Base-by-base conservation (phyloP, 2,329 filamentous ascomycete species). In the Talaromyces sp. region DNA sequence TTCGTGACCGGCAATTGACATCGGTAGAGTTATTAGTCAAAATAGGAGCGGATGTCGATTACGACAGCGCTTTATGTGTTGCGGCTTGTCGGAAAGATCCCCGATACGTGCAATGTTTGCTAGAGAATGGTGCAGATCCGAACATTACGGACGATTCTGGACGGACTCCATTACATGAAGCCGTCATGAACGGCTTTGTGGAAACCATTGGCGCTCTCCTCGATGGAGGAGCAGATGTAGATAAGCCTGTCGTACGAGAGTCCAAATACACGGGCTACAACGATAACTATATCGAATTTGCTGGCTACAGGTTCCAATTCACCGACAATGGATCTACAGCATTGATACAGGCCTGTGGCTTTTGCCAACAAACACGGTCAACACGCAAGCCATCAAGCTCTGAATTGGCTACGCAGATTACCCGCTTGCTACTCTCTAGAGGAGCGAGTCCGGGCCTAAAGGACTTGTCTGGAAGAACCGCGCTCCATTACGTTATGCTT, bases 121-220 rank as follows among this genome's bases (percentile, higher is more conserved):
- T 53, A 27, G 7, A 53, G 29, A 53, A 53, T 53, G 49, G 49
- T 15, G 49, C 49, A n/a, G 11, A 53, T 11, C 49, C 49, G 31
- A 53, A 53, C 17, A 53, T n/a, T 6, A 29, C 5, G 13, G 27
- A 53, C 25, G 17, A 5, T 31, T 31, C 7, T 11, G 49, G 49
- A 53, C 49, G 49, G 15, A 53, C 49, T n/a, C 25, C 49, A n/a
- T 31, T 53, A n/a, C 49, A 53, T 17, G 49, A 53, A 53, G 49
- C 49, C 11, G 49, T 53, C 49, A 29, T 53, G 49, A 53, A 53
- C 1, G 49, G 49, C 7, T 53, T 53, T 29, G 17, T 53, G 15
- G 49, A 53, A n/a, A 53, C 49, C 49, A 53, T 29, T 27, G 25
- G 25, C 8, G 49, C 49, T 6, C 49, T 53, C 31, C 49, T 53